Evolutionary conservation across 1,284 basidiomycete genomes (phyloP), one percentile per base, ranked within the genome.

Genomic region (Cryptococcus wingfieldii): DNA sequence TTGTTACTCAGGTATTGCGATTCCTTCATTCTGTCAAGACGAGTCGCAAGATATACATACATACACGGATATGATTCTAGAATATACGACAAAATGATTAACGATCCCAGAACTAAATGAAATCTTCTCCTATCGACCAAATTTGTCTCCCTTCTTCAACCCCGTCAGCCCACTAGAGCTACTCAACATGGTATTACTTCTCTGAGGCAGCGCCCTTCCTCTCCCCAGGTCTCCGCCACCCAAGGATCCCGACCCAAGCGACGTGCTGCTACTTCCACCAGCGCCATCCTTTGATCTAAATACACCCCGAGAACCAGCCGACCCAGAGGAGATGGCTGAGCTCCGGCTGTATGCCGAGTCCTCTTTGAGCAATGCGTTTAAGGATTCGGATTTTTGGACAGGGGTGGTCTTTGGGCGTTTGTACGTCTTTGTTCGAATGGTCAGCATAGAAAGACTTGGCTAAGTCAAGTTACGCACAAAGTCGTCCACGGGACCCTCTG

Each of bases 351-450:
- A 10, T 34, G 10, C 31, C 31, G 31, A 34, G 31, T 72, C 68
- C 4, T 67, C 67, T 41, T 51, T 51, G 28, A 74, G 52, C 48
- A 59, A 70, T 34, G 60, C 49, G 13, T 53, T 34, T 38, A 59
- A 66, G 6, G 56, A 56, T 4, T 63, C 63, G 10, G 31, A 34
- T 45, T 12, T 58, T 53, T 8, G 60, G 48, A 2, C 55, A 25
- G 16, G 49, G 12, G 34, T 31, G 13, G 25, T 13, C 13, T 31
- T 38, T 38, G n/a, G 23, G 50, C 52, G 25, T 49, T 16, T 38
- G 44, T 42, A 27, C 53, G 43, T 25, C 31, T 34, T 34, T 34
- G 31, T 18, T 52, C 38, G 45, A 39, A 14, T 23, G 18, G 19
- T 48, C 18, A 13, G 4, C 23, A 27, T n/a, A 18, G 19, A 38